phyloP scores from a whole-genome alignment of 2,329 filamentous ascomycete genomes.

The Ophiognomonia clavigignenti-juglandacearum region DNA sequence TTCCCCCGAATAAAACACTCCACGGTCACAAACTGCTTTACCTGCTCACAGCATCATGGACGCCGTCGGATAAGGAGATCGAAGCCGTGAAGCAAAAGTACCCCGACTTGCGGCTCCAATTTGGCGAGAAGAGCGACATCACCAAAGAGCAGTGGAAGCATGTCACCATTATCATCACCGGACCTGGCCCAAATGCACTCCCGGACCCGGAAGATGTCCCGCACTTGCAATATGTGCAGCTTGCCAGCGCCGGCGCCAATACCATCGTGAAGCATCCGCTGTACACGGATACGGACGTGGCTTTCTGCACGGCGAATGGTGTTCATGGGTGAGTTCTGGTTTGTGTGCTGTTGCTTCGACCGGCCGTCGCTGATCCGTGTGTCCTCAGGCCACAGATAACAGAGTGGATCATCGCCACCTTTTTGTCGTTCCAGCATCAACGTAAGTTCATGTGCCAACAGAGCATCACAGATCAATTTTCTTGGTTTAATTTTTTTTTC shows the following conservation, averaged over 20 bases:
- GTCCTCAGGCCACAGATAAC: constrained; percentile 47
- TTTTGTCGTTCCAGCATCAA: constrained; percentile 42
- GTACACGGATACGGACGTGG: constrained; percentile 44
- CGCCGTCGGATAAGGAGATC: constrained; percentile 28
- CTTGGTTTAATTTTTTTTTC: no score
- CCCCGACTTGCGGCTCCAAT: constrained; percentile 37
- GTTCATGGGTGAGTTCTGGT: constrained; percentile 47
- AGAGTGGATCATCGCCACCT: constrained; percentile 52
- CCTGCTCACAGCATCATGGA: constrained; percentile 24
- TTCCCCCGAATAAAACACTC: constrained; percentile 31
- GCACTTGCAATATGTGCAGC: constrained; percentile 47
- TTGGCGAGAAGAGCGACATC: constrained; percentile 26
- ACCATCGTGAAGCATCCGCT: constrained; percentile 40
- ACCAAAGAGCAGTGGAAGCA: constrained; percentile 38
- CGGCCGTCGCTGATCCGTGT: background rate
- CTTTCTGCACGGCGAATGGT: constrained; percentile 51
- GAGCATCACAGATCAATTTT: no score
- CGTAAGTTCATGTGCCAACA: background rate
- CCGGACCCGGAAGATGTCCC: constrained; percentile 39
- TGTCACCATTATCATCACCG: constrained; percentile 37
- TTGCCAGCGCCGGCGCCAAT: constrained; percentile 51
- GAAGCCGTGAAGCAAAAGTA: constrained; percentile 33
- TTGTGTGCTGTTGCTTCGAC: background rate
- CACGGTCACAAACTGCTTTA: constrained; percentile 45
- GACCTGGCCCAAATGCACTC: constrained; percentile 37